Percentiles rank a stretch among this genome's conserved stretches.
Evolutionary conservation across 257 asterid species (phyloP).

Genomic region (Nicotiana undulata): DNA sequence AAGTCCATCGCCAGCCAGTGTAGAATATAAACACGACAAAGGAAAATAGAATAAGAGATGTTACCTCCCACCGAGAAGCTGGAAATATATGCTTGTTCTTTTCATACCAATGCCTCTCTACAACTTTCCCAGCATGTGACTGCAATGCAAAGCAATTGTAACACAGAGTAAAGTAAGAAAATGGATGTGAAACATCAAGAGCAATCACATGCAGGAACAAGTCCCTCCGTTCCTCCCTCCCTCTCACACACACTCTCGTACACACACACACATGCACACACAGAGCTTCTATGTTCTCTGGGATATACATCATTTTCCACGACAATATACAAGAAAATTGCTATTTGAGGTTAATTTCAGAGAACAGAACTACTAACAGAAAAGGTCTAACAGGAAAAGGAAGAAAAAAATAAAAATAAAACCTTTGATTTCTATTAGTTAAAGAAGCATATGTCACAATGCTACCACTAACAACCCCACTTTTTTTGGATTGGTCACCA

Average conservation of each 20-base stretch:
- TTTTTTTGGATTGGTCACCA: neutral
- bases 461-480: neutral
- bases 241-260: too few species aligned
- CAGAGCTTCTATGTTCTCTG: neutral
- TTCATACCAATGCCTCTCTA: constrained; percentile 99
- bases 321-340: neutral
- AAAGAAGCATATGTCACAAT: neutral
- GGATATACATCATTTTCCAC: neutral
- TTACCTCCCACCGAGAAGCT: constrained; percentile 99
- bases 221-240: neutral
- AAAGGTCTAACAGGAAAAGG: neutral
- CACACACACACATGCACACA: neutral
- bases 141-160: constrained; percentile 15
- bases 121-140: constrained; percentile 99
- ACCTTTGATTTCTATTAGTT: neutral
- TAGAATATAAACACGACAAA: neutral
- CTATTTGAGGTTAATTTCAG: neutral
- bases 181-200: neutral
- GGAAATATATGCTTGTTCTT: constrained; percentile 99
- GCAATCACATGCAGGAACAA: neutral
- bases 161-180: neutral
- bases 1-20: neutral
- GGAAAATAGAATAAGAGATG: constrained; percentile 3
- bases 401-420: neutral
- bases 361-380: neutral